These are phyloP conservation scores for Mortierella sp. DNA, from an alignment of 371 early-diverging fungal species.

Conservation along the genomic window DNA sequence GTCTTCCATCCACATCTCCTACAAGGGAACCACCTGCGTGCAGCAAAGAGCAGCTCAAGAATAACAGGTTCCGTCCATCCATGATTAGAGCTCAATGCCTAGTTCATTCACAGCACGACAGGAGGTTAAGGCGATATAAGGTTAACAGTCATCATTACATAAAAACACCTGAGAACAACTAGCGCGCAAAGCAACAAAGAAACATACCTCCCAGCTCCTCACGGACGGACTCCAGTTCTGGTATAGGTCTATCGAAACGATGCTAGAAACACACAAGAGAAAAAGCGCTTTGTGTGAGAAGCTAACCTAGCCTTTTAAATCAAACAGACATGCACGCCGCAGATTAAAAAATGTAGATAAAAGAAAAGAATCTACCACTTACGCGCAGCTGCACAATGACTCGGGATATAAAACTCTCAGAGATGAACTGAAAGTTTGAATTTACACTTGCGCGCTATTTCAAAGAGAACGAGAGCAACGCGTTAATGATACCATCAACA, in stretches of 20 bases:
- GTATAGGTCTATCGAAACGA: constrained; percentile 75
- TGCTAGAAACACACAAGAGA: constrained; percentile 49
- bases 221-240: constrained; percentile 71
- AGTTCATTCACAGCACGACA: neutral
- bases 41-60: neutral
- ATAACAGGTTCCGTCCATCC: neutral
- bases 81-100: constrained; percentile 8
- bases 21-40: neutral
- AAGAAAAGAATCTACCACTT: neutral
- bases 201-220: constrained; percentile 69
- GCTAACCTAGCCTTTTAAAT: neutral
- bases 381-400: constrained; percentile 72
- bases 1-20: neutral
- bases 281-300: neutral
- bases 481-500: neutral
- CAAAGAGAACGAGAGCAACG: neutral
- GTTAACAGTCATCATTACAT: neutral
- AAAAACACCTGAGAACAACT: too few species aligned
- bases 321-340: neutral
- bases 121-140: neutral
- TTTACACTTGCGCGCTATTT: constrained; percentile 64
- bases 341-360: too few species aligned
- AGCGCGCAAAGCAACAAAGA: too few species aligned
- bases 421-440: constrained; percentile 73
- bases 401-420: constrained; percentile 72